Evolutionary conservation across 495 filamentous ascomycete species (phyloP).

Genomic region (Aspergillus sclerotiicarbonarius): DNA sequence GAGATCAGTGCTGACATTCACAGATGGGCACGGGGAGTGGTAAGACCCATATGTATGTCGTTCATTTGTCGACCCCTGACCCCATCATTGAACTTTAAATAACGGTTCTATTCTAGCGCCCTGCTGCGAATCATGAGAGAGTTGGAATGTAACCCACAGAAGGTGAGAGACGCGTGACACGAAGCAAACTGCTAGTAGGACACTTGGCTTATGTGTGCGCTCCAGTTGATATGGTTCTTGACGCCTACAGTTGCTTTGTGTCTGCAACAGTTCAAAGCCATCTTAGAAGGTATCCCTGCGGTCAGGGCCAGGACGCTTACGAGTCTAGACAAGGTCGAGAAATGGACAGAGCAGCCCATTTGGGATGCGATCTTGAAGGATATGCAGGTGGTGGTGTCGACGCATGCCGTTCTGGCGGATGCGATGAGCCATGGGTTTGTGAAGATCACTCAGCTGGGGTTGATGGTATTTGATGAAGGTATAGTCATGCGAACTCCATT

Average conservation of each 20-base stretch:
- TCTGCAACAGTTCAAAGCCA: conserved; percentile 65
- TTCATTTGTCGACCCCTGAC: not conserved
- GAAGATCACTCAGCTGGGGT: conserved; percentile 56
- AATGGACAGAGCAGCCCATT: conserved; percentile 66
- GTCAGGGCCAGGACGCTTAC: conserved; percentile 63
- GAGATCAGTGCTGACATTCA: not conserved
- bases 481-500: conserved; percentile 11
- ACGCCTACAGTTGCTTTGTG: conserved; percentile 75
- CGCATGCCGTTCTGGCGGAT: conserved; percentile 73
- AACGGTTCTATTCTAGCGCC: conserved; percentile 45
- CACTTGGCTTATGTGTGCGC: too few relatives aligned
- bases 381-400: conserved; percentile 73
- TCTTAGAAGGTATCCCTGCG: conserved; percentile 60
- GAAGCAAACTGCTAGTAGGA: too few relatives aligned
- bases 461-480: conserved; percentile 94
- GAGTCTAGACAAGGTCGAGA: conserved; percentile 67
- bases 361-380: conserved; percentile 74
- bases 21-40: conserved; percentile 94
- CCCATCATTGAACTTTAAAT: conserved; percentile 2
- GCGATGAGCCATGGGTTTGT: conserved; percentile 82
- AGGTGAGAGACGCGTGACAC: conserved; percentile 56
- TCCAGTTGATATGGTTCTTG: conserved; percentile 80
- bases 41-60: conserved; percentile 82
- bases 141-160: conserved; percentile 60
- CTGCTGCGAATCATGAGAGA: conserved; percentile 73